Base-by-base conservation (phyloP, 345 rosid genomes). In the Syzygium aromaticum region DNA sequence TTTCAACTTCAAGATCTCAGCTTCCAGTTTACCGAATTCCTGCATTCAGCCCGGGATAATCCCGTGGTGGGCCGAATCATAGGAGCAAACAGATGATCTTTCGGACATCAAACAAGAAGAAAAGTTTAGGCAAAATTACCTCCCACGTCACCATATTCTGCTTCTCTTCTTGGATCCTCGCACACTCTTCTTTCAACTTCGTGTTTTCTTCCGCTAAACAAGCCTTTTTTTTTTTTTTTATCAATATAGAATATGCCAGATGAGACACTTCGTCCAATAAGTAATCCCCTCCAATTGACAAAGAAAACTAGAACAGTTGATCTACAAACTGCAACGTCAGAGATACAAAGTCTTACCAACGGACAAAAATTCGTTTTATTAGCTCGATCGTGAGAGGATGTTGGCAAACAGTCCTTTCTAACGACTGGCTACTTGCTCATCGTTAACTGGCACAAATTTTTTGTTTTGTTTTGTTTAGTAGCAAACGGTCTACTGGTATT, bases 1-100 rank as follows among this genome's bases (percentile, higher is more conserved):
- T 56, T 52, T 77, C 11, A 86, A 61, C 57, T 86, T 78, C 52
- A 64, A 53, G 28, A 86, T 85, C 43, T 54, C 73, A 43, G 88
- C 77, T 86, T 77, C 88, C 88, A 77, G 43, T 77, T 49, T 78
- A 52, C 25, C 19, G 85, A 86, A 86, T 57, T 78, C 88, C 88
- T 78, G 84, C 53, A 78, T 25, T 22, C 54, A 52, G 53, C 16
- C 53, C 15, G 16, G 16, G 16, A 52, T 52, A 52, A 61, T 61
- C 30, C 67, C 67, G 1, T 13, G 67, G 8, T 61, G 33, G 67
- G 27, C 67, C 27, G 67, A 57, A 57, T 13, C 63, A 57, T 57
- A 57, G 17, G 17, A 61, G 67, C 67, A 61, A 12, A 52, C 15
- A 14, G 53, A 12, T 12, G 53, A 52, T 52, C 53, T 13, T 52